Base-by-base conservation (phyloP, 345 rosid species). In the Mercurialis annua region DNA sequence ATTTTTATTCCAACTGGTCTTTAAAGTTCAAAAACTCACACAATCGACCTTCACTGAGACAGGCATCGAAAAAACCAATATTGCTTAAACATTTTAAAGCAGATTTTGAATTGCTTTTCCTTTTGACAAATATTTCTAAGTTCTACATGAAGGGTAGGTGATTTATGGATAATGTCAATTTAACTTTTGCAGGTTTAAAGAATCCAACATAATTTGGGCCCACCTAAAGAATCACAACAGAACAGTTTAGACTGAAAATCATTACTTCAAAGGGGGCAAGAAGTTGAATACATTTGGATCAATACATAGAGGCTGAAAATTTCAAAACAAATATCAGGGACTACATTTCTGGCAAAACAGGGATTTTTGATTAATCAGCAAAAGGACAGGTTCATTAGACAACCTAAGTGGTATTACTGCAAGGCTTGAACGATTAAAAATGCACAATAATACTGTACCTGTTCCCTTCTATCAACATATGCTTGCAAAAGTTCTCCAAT, bases 391-490 rank as follows among this genome's bases (percentile, higher is more conserved):
- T 63, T n/a, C 47, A 48, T 30, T 34, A 48, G 55, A 18, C 30
- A 30, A n/a, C 43, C 53, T 27, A 63, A 40, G 20, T n/a, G 20
- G 10, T n/a, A 30, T 1, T 12, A n/a, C 23, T 11, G 53, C 51
- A 58, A 20, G 33, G 33, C 20, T 17, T 30, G 40, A 27, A 20
- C 5, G 2, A 40, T 11, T 46, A 11, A 53, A 52, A 40, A 44
- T 50, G 64, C 59, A 72, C 11, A 65, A 18, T 43, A 71, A 64
- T 50, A 71, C 14, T 75, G 65, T 66, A 94, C 99, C 95, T 94
- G 99, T 67, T 89, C 99, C 57, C 91, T 80, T 78, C 98, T 83
- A 59, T 92, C 98, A 76, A 92, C 96, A 65, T 85, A 90, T 52
- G 97, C 90, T 76, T 92, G 97, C 80, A 94, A 74, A 68, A 91